Percentiles rank a stretch among this genome's conserved stretches.
Conservation (phyloP, 768 basidiomycete genomes). For the Roridomyces roridus region DNA sequence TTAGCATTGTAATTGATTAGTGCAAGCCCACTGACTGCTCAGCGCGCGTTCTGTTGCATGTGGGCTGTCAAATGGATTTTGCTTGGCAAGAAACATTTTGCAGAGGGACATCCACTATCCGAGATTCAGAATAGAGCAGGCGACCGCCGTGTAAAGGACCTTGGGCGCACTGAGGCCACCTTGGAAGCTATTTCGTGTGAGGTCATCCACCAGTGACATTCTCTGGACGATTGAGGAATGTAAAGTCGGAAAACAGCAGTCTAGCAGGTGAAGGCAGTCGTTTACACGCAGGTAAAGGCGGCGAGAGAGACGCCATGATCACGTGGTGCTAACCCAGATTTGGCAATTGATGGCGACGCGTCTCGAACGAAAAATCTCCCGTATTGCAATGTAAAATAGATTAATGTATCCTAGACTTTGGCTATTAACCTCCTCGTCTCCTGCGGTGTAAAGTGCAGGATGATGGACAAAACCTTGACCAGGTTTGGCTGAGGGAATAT, state of each 20-base stretch:
- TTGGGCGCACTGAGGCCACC: slow-evolving; percentile 68
- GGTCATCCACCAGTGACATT: slow-evolving; percentile 73
- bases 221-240: not conserved
- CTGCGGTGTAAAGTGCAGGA: slow-evolving; percentile 93
- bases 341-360: no score
- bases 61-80: slow-evolving; percentile 42
- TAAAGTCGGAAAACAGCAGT: no score
- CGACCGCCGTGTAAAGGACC: no score
- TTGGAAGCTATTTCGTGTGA: slow-evolving; percentile 79
- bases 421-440: slow-evolving; percentile 89
- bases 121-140: slow-evolving; percentile 11
- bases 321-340: no score
- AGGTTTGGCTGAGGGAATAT: slow-evolving; percentile 72
- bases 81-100: slow-evolving; percentile 63
- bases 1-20: no score
- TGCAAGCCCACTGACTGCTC: slow-evolving; percentile 73
- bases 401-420: slow-evolving; percentile 61
- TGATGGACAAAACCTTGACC: slow-evolving; percentile 89
- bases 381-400: not conserved
- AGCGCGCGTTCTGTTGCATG: slow-evolving; percentile 59
- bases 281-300: not conserved
- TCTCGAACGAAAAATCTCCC: no score
- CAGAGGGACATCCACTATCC: slow-evolving; percentile 72
- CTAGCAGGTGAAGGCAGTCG: no score
- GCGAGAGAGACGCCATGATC: not conserved